Base-by-base conservation (phyloP, 768 basidiomycete genomes). In the Pisolithus tinctorius region DNA sequence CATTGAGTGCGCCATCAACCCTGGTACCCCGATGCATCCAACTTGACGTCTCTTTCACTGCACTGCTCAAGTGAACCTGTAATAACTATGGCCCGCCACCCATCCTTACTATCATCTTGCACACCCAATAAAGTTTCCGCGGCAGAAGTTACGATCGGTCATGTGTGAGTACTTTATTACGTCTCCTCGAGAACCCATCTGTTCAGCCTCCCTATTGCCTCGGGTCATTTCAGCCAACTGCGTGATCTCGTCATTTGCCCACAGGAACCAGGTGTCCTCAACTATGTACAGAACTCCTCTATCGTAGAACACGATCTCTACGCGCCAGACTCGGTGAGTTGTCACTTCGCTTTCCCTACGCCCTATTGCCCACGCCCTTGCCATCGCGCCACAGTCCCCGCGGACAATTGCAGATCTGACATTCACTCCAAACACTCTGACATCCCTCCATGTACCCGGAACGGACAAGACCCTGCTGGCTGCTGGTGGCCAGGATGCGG, bases 221-320 rank as follows among this genome's bases (percentile, higher is more conserved):
- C 50, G 44, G 37, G 41, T 43, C 39, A 25, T 53, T 34, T 41
- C 65, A 87, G 86, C 26, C 88, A 92, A 68, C 71, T 92, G 27
- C 78, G 88, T 34, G 88, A 92, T 69, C 79, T 92, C 45, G 68
- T 90, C 46, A 78, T 86, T 53, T 88, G 86, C 64, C 88, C 87
- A 1, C 72, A 79, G 5, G 78, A 83, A 55, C 69, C 76, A 11
- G 84, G 86, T 2, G 61, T 83, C 5, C 76, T 88, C 36, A 82
- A 81, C 64, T 88, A 85, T 57, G 71, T 85, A 2, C 77, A 77
- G 25, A 64, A 64, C 8, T 60, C 65, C 34, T 71, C 74, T 26
- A 81, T 88, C 47, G 68, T 83, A 23, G 83, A 87, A 56, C 82
- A 83, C 48, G 76, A 86, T 63, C 62, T 86, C 8, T 63, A 73